Evolutionary conservation across 768 basidiomycete genomes (phyloP).

Genomic region (Serendipita indica): DNA sequence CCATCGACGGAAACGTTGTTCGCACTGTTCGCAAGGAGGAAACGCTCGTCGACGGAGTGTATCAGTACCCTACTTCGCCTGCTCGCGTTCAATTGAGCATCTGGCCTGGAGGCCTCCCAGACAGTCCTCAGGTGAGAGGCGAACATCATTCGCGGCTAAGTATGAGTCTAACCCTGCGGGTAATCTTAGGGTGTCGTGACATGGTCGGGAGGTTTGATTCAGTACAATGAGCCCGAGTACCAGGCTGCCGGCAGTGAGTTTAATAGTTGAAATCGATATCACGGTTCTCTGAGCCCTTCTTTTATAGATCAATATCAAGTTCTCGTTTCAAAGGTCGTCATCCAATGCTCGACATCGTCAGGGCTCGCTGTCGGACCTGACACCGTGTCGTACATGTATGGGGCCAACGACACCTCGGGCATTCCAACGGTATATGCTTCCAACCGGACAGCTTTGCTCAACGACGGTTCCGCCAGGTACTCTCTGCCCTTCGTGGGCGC

Average conservation of each 20-base stretch:
- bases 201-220: conserved; percentile 74
- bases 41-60: conserved; percentile 38
- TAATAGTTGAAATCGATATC: neutral
- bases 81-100: conserved; percentile 51
- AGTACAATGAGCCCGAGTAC: conserved; percentile 73
- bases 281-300: neutral
- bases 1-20: conserved; percentile 54
- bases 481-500: neutral
- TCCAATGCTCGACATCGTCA: conserved; percentile 45
- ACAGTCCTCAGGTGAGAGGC: conserved; percentile 31
- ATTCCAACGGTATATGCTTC: conserved; percentile 43
- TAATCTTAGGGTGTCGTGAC: conserved; percentile 48
- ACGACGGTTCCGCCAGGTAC: conserved; percentile 22
- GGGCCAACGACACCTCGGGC: conserved; percentile 35
- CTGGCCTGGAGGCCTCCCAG: neutral
- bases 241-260: conserved; percentile 35
- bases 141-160: neutral
- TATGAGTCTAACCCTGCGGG: neutral
- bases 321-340: conserved; percentile 41
- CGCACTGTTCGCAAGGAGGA: conserved; percentile 52
- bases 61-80: conserved; percentile 61
- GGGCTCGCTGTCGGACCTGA: conserved; percentile 30
- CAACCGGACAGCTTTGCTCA: conserved; percentile 41
- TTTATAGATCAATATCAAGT: conserved; percentile 53
- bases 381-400: conserved; percentile 42